Conservation (phyloP, 2,329 filamentous ascomycete species). For the Pseudogymnoascus pannorum region DNA sequence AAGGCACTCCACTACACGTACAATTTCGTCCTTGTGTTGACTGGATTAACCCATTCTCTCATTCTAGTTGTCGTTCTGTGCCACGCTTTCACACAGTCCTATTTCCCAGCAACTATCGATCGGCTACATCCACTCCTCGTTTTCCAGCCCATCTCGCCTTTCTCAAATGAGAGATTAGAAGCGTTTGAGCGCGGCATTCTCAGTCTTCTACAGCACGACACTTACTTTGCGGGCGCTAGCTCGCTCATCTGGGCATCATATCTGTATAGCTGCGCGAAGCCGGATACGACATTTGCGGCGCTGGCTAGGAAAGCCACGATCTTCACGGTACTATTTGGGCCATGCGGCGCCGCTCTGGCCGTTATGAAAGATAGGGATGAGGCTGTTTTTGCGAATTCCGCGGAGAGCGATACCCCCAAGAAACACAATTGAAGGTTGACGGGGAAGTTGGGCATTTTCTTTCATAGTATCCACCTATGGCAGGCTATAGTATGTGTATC, state of each 20-base stretch:
- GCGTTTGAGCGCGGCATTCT: neutral
- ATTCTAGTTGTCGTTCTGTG: neutral
- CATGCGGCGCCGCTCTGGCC: neutral
- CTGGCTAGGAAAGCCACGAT: neutral
- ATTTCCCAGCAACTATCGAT: neutral
- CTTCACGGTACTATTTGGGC: neutral
- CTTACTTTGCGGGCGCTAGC: neutral
- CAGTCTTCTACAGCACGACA: neutral
- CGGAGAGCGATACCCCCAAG: neutral
- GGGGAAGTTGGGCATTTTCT: too few species aligned
- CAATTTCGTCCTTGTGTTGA: neutral
- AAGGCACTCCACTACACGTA: neutral
- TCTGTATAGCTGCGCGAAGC: neutral
- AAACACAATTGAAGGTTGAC: neutral
- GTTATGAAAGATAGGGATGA: slow-evolving; percentile 2
- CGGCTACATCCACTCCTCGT: neutral
- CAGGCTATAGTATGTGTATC: neutral
- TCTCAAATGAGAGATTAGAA: neutral
- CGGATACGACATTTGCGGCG: neutral
- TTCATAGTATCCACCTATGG: neutral
- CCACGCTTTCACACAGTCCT: neutral
- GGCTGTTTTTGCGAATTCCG: neutral
- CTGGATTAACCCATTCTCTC: neutral
- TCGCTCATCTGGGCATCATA: neutral
- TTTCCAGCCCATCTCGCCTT: neutral